These are phyloP conservation scores for Nakazawaea molendinolei DNA, from an alignment of 805 yeast species.

Conservation along the genomic window DNA sequence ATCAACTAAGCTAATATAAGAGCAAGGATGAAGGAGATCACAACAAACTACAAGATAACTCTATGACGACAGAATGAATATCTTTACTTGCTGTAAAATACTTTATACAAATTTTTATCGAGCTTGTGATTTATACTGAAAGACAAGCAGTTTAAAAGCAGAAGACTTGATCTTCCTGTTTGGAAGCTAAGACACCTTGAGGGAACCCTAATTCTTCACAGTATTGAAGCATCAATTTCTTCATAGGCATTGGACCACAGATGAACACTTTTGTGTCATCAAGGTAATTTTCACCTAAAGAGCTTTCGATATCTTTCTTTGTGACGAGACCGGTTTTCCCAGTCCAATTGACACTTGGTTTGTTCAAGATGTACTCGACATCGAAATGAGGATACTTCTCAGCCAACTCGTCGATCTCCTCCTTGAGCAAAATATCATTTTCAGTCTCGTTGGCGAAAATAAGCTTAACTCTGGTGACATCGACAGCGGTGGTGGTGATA, in stretches of 20 bases:
- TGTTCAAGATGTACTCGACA: slow-evolving; percentile 51
- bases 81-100: no score
- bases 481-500: slow-evolving; percentile 63
- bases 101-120: no score
- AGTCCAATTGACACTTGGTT: slow-evolving; percentile 52
- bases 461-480: slow-evolving; percentile 51
- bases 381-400: slow-evolving; percentile 55
- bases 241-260: slow-evolving; percentile 75
- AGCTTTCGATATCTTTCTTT: slow-evolving; percentile 39
- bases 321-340: slow-evolving; percentile 58
- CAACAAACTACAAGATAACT: no score
- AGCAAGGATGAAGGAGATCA: no score
- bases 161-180: slow-evolving; percentile 29
- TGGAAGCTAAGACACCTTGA: slow-evolving; percentile 23
- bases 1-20: no score
- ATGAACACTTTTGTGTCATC: slow-evolving; percentile 51
- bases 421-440: slow-evolving; percentile 67
- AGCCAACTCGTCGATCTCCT: slow-evolving; percentile 66
- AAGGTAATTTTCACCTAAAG: slow-evolving; percentile 28
- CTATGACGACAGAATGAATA: no score
- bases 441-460: slow-evolving; percentile 71
- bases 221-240: slow-evolving; percentile 39
- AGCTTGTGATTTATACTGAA: no score
- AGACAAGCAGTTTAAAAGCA: slow-evolving; percentile 20
- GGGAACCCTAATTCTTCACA: slow-evolving; percentile 61